Conservation (phyloP, 805 yeast genomes). For the Ogataea pini region DNA sequence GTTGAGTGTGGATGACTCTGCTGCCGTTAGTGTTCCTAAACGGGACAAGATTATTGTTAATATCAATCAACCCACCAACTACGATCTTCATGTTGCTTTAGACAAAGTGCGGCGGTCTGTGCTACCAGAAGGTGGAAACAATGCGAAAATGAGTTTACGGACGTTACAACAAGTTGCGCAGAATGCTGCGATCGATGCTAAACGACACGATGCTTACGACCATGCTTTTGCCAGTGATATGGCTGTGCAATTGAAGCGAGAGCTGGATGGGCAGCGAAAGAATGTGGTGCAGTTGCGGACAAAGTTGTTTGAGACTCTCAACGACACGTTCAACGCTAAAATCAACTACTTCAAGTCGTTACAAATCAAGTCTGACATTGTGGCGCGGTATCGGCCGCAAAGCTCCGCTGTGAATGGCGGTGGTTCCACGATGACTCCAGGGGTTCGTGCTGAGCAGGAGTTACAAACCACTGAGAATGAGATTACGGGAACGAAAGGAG, state of each 20-base stretch:
- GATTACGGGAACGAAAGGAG: slow-evolving; percentile 14
- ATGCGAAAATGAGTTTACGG: slow-evolving; percentile 30
- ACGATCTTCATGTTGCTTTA: slow-evolving; percentile 34
- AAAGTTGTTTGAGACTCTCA: slow-evolving; percentile 52
- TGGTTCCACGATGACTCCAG: background rate
- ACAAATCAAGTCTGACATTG: slow-evolving; percentile 84
- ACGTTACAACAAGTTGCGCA: slow-evolving; percentile 26
- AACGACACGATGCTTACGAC: slow-evolving; percentile 27
- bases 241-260: slow-evolving; percentile 25
- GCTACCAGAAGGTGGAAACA: slow-evolving; percentile 37
- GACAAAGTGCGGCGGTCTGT: slow-evolving; percentile 34
- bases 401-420: background rate
- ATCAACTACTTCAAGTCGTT: slow-evolving; percentile 80
- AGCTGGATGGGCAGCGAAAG: slow-evolving; percentile 46
- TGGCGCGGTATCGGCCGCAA: slow-evolving; percentile 44
- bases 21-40: slow-evolving; percentile 12
- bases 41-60: slow-evolving; percentile 17
- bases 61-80: slow-evolving; percentile 25
- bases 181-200: slow-evolving; percentile 30
- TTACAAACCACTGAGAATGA: background rate
- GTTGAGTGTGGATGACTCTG: slow-evolving; percentile 30
- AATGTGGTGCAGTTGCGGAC: slow-evolving; percentile 42
- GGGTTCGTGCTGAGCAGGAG: slow-evolving; percentile 12
- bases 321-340: slow-evolving; percentile 74
- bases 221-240: slow-evolving; percentile 19